Evolutionary conservation across 1,139 yeast species (phyloP), one percentile per base, ranked within the genome.

Genomic region (Yamadazyma atlantica): DNA sequence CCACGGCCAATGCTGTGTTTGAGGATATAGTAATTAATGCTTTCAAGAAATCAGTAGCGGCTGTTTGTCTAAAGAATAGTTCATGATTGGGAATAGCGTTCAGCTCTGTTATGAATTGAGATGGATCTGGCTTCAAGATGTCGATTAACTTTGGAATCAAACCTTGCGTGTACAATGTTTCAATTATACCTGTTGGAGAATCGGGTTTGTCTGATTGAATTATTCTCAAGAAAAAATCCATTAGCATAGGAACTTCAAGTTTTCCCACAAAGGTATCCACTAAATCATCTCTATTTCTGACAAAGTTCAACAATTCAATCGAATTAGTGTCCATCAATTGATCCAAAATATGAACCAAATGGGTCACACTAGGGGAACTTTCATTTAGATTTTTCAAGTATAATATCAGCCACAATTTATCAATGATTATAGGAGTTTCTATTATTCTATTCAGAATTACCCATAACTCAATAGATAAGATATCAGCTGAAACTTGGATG

Each of bases 11-110:
- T 4, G 75, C 73, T 3, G 75, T 66, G 45, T 71, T 72, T n/a
- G 96, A 96, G 23, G 96, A 87, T 30, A 94, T 86, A 2, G 97
- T 85, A 22, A 92, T 86, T 54, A 94, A 78, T 0, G 97, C 97
- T 57, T 92, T 94, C 39, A 92, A 65, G 54, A 92, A 92, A 57
- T 92, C 99, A 9, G 97, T 95, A 1, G 96, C 95, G 0, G 97
- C 95, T 2, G 95, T 83, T 60, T 92, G 97, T 36, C 80, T 80
- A 41, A 92, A 79, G 26, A 84, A 72, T 29, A 59, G 48, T 35
- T 51, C 53, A 31, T 60, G 62, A 37, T 65, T 59, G 1, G 73
- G 65, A 25, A 67, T 60, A 17, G 48, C 48, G 4, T 42, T 38
- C 4, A 43, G 32, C 11, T 44, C 45, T 2, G 40, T 40, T 10